These are phyloP conservation scores for Lepiota venenata DNA, from an alignment of 768 basidiomycete genomes.

Conservation along the genomic window DNA sequence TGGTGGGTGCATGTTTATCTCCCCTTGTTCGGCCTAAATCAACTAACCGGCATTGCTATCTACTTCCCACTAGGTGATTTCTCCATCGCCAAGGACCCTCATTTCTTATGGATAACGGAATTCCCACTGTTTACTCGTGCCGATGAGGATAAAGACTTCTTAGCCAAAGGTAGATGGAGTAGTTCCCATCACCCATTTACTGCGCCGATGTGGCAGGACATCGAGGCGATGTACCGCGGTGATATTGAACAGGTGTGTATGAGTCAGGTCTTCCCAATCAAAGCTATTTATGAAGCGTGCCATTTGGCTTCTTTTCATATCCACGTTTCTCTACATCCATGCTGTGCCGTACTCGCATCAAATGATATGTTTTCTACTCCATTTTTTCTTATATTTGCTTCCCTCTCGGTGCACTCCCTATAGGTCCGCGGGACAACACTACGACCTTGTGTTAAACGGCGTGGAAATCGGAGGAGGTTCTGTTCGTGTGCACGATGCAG, in stretches of 20 bases:
- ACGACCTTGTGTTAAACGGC: constrained; percentile 93
- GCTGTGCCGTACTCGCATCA: not conserved
- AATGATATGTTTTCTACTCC: constrained; percentile 4
- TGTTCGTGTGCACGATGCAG: constrained; percentile 87
- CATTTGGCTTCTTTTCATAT: constrained; percentile 9
- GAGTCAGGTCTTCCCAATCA: constrained; percentile 7
- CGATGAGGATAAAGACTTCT: constrained; percentile 83
- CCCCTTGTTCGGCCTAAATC: not conserved
- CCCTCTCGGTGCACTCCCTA: not conserved
- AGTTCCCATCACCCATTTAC: constrained; percentile 96
- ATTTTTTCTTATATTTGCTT: constrained; percentile 6
- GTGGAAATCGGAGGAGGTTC: constrained; percentile 93
- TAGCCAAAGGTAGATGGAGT: constrained; percentile 87
- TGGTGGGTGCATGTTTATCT: constrained; percentile 38
- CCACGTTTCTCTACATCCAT: not conserved
- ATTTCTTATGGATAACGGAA: constrained; percentile 95
- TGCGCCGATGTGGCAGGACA: constrained; percentile 90
- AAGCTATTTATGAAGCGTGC: constrained; percentile 7
- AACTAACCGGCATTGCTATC: constrained; percentile 10
- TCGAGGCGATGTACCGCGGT: constrained; percentile 71
- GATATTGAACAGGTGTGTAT: constrained; percentile 51
- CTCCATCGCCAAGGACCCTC: constrained; percentile 52
- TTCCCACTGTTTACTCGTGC: constrained; percentile 89
- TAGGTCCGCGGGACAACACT: constrained; percentile 94
- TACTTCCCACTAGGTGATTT: constrained; percentile 46